A percentile compares a stretch with the other conserved stretches of the same genome.
Conservation (phyloP, 1,284 basidiomycete species). For the Ceratobasidium sp. region DNA sequence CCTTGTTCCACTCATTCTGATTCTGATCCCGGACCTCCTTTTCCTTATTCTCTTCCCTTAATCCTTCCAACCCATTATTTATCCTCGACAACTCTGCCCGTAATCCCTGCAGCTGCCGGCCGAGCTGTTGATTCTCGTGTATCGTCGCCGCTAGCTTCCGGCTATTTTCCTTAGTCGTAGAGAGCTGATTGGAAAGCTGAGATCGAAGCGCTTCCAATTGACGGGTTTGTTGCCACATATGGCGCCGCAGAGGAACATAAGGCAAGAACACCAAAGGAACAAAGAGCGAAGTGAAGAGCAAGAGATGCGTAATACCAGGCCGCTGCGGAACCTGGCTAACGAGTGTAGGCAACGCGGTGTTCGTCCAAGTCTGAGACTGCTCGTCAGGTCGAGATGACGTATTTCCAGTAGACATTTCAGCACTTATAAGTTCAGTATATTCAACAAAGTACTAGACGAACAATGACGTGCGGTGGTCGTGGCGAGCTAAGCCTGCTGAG, state of each 20-base stretch:
- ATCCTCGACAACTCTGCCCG: constrained; percentile 3
- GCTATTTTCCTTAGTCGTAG: constrained; percentile 35
- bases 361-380: constrained; percentile 17
- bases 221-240: constrained; percentile 30
- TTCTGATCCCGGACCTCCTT: constrained; percentile 8
- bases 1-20: constrained; percentile 31
- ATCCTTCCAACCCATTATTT: background rate
- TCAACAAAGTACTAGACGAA: constrained; percentile 2
- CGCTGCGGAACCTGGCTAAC: constrained; percentile 39
- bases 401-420: constrained; percentile 21
- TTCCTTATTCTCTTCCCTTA: constrained; percentile 20
- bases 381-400: constrained; percentile 12
- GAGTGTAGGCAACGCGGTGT: constrained; percentile 26
- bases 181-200: constrained; percentile 29
- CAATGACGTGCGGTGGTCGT: constrained; percentile 16
- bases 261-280: constrained; percentile 37
- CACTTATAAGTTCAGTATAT: constrained; percentile 5
- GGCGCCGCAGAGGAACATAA: constrained; percentile 29
- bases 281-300: constrained; percentile 38
- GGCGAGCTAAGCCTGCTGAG: constrained; percentile 9
- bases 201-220: constrained; percentile 32
- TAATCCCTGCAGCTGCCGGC: constrained; percentile 3
- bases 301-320: constrained; percentile 38
- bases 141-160: constrained; percentile 32
- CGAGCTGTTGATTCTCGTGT: constrained; percentile 29